Percentiles rank a stretch among this genome's conserved stretches.
Evolutionary conservation across 306 rosid genomes (phyloP).

Genomic region (Arachis stenosperma): DNA sequence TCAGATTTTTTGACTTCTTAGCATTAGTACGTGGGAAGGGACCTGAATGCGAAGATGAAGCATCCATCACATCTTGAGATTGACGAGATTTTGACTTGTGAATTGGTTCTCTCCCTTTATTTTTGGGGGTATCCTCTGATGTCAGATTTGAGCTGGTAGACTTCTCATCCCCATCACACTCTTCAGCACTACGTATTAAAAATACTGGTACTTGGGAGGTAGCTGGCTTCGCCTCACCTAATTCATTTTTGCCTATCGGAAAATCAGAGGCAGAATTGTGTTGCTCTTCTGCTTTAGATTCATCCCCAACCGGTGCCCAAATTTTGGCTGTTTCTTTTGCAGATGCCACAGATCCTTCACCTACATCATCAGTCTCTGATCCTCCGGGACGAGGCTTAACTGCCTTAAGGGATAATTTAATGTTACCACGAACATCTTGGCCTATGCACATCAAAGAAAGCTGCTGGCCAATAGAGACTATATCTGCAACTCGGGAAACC

Average conservation of each 20-base stretch:
- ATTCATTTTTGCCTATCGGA: slow-evolving; percentile 42
- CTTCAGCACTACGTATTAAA: slow-evolving; percentile 82
- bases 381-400: slow-evolving; percentile 43
- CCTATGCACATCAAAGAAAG: slow-evolving; percentile 87
- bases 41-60: slow-evolving; percentile 43
- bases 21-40: slow-evolving; percentile 39
- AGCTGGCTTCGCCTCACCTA: slow-evolving; percentile 41
- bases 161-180: slow-evolving; percentile 85
- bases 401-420: slow-evolving; percentile 90
- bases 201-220: slow-evolving; percentile 56
- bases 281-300: slow-evolving; percentile 43
- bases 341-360: slow-evolving; percentile 47
- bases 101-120: slow-evolving; percentile 38
- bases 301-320: slow-evolving; percentile 55
- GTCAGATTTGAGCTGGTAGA: slow-evolving; percentile 50
- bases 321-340: slow-evolving; percentile 49
- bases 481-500: slow-evolving; percentile 81
- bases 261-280: slow-evolving; percentile 46
- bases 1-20: slow-evolving; percentile 45
- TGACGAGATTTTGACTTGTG: slow-evolving; percentile 39
- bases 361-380: slow-evolving; percentile 39
- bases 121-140: slow-evolving; percentile 39
- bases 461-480: slow-evolving; percentile 78
- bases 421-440: slow-evolving; percentile 94
- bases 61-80: slow-evolving; percentile 39